These are phyloP conservation scores for Erodium chrysanthum DNA, from an alignment of 441 rosid species.

Conservation along the genomic window DNA sequence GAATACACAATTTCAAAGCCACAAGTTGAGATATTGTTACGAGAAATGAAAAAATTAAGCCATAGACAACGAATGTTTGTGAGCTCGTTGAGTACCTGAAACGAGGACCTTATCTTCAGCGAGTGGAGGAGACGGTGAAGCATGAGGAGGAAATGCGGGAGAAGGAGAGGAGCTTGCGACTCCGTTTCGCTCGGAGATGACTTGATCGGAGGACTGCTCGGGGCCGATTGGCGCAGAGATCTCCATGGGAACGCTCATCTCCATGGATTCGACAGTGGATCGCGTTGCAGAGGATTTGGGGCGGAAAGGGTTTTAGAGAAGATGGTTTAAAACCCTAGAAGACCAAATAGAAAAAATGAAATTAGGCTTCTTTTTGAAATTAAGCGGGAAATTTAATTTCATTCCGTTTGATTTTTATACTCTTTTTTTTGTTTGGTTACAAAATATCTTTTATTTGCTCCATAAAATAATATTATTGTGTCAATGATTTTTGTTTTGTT, in stretches of 20 bases:
- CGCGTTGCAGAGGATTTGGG: neutral
- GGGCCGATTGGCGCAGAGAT: conserved; percentile 27
- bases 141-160: neutral
- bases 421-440: no score
- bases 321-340: no score
- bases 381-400: no score
- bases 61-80: neutral
- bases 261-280: conserved; percentile 1
- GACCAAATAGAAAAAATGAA: no score
- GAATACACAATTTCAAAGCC: neutral
- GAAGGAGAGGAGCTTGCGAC: conserved; percentile 24
- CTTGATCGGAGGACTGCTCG: conserved; percentile 12
- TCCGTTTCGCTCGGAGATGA: conserved; percentile 25
- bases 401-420: no score
- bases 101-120: conserved; percentile 45
- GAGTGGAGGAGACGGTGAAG: conserved; percentile 11
- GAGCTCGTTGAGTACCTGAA: conserved; percentile 35
- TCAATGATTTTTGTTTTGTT: no score
- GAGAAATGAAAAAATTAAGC: neutral
- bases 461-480: no score
- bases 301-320: neutral
- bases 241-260: conserved; percentile 68
- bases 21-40: neutral
- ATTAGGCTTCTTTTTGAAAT: no score
- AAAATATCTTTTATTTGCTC: no score